Conservation (phyloP, 495 filamentous ascomycete genomes). For the Symbiotaphrina buchneri region DNA sequence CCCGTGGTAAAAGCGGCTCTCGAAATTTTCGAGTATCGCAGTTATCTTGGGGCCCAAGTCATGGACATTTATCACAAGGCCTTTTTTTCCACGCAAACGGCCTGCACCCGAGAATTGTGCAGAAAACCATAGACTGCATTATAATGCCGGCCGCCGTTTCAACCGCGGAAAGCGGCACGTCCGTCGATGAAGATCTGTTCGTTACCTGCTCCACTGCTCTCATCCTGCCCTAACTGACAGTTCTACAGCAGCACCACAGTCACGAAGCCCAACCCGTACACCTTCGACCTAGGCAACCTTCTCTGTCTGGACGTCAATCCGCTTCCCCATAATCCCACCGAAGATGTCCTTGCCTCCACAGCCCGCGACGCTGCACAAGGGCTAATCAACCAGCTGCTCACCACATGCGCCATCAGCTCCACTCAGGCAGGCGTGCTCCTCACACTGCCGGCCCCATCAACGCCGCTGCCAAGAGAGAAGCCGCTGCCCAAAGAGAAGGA, state of each 20-base stretch:
- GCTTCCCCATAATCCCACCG: conserved; percentile 24
- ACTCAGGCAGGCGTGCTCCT: conserved; percentile 46
- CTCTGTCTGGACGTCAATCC: conserved; percentile 68
- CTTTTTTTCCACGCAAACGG: too few species aligned
- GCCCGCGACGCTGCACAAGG: conserved; percentile 76
- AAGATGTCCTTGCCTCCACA: conserved; percentile 34
- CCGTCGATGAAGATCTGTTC: neutral
- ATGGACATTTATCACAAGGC: conserved; percentile 4
- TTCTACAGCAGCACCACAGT: conserved; percentile 35
- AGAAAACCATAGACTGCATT: too few species aligned
- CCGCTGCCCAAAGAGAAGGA: conserved; percentile 57
- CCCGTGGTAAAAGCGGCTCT: neutral
- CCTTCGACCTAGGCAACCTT: conserved; percentile 78
- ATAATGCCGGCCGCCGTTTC: too few species aligned
- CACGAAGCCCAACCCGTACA: conserved; percentile 68
- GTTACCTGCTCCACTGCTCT: too few species aligned
- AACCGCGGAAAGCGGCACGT: conserved; percentile 1
- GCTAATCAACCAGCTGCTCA: conserved; percentile 75
- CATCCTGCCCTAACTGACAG: too few species aligned
- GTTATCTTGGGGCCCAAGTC: too few species aligned
- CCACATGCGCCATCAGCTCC: conserved; percentile 53
- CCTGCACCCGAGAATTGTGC: too few species aligned
- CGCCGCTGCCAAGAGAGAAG: conserved; percentile 64
- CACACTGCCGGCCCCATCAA: conserved; percentile 46
- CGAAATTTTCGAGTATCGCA: too few species aligned